Evolutionary conservation across 1,139 yeast species (phyloP).

Genomic region (Yamadazyma triangularis): DNA sequence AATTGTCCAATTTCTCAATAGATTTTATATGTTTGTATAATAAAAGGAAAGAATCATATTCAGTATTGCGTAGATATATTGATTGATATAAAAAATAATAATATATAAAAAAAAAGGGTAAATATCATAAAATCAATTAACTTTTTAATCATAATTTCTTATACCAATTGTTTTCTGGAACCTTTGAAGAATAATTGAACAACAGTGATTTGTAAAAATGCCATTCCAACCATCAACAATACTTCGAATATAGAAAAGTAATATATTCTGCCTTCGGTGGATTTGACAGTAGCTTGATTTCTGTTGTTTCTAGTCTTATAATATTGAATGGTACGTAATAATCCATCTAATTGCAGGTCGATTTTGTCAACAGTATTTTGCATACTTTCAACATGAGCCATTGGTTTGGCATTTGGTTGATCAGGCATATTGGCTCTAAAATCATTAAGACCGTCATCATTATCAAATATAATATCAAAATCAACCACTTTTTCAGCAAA

Average conservation of each 20-base stretch:
- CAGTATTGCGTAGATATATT: background rate
- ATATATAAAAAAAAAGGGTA: no score
- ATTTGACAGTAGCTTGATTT: conserved; percentile 85
- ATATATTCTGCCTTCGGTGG: conserved; percentile 83
- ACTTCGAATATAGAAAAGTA: conserved; percentile 83
- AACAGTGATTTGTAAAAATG: conserved; percentile 72
- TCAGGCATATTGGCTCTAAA: conserved; percentile 66
- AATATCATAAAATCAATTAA: no score
- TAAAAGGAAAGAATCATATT: no score
- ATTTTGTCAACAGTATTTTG: conserved; percentile 53
- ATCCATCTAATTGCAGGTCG: conserved; percentile 61
- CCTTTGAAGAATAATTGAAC: conserved; percentile 87
- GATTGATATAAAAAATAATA: background rate
- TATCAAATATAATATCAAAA: conserved; percentile 68
- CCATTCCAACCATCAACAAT: conserved; percentile 79
- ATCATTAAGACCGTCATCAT: conserved; percentile 42
- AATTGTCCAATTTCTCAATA: conserved; percentile 71
- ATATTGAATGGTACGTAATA: conserved; percentile 67
- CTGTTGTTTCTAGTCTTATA: conserved; percentile 91
- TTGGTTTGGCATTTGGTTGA: conserved; percentile 53
- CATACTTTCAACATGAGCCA: conserved; percentile 61
- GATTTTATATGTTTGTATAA: conserved; percentile 1
- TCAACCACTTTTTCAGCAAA: conserved; percentile 86
- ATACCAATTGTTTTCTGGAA: conserved; percentile 76
- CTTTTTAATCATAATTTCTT: conserved; percentile 9